Base-by-base conservation (phyloP, 2,329 filamentous ascomycete genomes). In the Penicillium janthinellum region DNA sequence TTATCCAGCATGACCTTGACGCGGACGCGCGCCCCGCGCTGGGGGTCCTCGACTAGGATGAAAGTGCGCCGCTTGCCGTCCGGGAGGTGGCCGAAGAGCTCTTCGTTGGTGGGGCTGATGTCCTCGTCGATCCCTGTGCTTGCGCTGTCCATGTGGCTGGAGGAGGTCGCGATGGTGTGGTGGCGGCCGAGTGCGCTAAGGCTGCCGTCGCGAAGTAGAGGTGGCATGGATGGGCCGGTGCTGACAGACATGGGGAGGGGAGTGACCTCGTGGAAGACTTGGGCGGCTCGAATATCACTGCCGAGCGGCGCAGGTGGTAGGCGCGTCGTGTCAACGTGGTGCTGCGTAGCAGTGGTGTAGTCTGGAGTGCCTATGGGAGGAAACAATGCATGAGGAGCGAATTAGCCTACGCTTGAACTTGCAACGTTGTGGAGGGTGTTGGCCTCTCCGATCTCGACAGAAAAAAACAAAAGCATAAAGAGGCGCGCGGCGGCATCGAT, bases 11-110 rank as follows among this genome's bases (percentile, higher is more conserved):
- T 95, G 54, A 97, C 93, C 62, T 93, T 90, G 48, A 98, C 93
- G 15, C 94, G 88, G 1, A 97, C 88, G 44, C 92, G 86, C 53
- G 87, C 89, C 54, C 89, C 90, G 38, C 91, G 89, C 63, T 92
- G 90, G 54, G 87, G 88, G 75, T 98, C 94, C 66, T 97, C 93
- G 31, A 98, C 92, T 10, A 98, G 86, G 67, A 98, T 96, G 77
- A 98, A 98, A 77, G 97, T 98, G 73, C 94, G 90, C 71, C 92
- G 91, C 80, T 96, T 96, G 54, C 89, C 88, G 70, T 95, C 92
- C 1, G 93, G 92, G 54, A 96, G 85, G 66, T 95, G 90, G 51
- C 92, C 91, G 75, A 97, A 97, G 47, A 97, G 85, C 51, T 88
- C 87, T 15, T 87, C 84, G 54, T 82, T 89, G 48, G 57, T 71